Evolutionary conservation across 495 filamentous ascomycete species (phyloP).

Genomic region (Aspergillus incahuasiensis): DNA sequence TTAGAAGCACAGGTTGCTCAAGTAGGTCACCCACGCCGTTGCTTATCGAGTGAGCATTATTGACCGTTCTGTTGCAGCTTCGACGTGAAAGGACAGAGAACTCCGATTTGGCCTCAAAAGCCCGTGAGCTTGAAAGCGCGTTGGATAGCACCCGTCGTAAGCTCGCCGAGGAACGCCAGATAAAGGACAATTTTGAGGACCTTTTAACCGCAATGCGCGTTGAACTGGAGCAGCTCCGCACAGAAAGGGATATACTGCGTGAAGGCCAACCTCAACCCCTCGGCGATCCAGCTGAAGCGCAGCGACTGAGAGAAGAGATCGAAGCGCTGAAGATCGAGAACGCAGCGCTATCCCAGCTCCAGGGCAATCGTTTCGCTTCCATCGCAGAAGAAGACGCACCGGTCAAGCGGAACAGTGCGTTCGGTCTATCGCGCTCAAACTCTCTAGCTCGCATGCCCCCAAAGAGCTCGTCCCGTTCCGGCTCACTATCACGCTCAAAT

Average conservation of each 20-base stretch:
- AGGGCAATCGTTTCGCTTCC: constrained; percentile 51
- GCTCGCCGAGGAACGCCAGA: constrained; percentile 76
- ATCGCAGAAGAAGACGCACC: constrained; percentile 60
- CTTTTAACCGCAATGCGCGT: constrained; percentile 75
- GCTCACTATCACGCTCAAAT: constrained; percentile 49
- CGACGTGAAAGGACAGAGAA: constrained; percentile 41
- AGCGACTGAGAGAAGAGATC: constrained; percentile 65
- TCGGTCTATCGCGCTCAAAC: constrained; percentile 57
- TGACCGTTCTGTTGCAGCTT: constrained; percentile 30
- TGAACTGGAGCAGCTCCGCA: constrained; percentile 74
- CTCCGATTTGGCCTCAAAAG: constrained; percentile 40
- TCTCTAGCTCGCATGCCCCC: constrained; percentile 49
- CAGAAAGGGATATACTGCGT: constrained; percentile 86
- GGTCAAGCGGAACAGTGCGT: constrained; percentile 25
- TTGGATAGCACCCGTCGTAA: constrained; percentile 78
- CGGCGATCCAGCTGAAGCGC: constrained; percentile 69
- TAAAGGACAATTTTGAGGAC: constrained; percentile 93
- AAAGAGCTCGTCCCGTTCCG: constrained; percentile 38
- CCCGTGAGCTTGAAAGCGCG: constrained; percentile 68
- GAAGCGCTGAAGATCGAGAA: constrained; percentile 52
- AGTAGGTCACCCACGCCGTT: constrained; percentile 23
- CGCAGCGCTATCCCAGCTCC: constrained; percentile 47
- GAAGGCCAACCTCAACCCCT: constrained; percentile 78
- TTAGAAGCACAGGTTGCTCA: constrained; percentile 71
- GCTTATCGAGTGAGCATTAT: neutral